phyloP scores from a whole-genome alignment of 768 basidiomycete genomes.

The Suillus weaverae region DNA sequence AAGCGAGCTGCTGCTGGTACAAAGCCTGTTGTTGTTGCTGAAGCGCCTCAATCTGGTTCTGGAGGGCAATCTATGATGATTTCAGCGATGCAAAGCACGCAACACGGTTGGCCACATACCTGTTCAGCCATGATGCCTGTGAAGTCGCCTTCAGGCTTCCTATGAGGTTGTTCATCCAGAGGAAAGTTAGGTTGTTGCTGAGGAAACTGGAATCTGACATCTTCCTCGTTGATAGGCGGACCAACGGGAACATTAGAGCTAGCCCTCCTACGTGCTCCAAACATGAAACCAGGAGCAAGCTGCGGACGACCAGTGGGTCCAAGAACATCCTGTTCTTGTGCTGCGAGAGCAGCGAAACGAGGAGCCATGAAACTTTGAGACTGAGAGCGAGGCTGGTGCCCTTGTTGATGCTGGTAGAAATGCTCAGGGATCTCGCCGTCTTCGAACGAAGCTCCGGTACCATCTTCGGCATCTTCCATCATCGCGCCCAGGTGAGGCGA shows the following conservation, averaged over 20 bases:
- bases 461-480: conserved; percentile 81
- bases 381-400: conserved; percentile 71
- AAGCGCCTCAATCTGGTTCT: conserved; percentile 86
- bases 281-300: conserved; percentile 89
- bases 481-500: conserved; percentile 81
- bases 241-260: conserved; percentile 57
- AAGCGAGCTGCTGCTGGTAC: conserved; percentile 87
- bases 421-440: conserved; percentile 78
- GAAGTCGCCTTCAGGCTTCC: conserved; percentile 72
- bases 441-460: conserved; percentile 50
- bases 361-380: conserved; percentile 87
- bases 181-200: conserved; percentile 53
- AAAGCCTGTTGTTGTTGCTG: conserved; percentile 90
- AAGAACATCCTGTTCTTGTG: conserved; percentile 60
- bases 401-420: conserved; percentile 45
- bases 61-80: conserved; percentile 70
- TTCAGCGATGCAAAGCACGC: conserved; percentile 11
- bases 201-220: conserved; percentile 79
- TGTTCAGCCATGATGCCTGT: conserved; percentile 95
- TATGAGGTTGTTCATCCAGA: conserved; percentile 41
- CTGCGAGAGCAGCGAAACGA: conserved; percentile 79
- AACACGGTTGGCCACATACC: conserved; percentile 42
- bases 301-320: conserved; percentile 84
- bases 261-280: conserved; percentile 64
- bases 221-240: conserved; percentile 79